Percentiles rank a stretch among this genome's conserved stretches.
Conservation (phyloP, 148 eudicot genomes). For the Silene conica region DNA sequence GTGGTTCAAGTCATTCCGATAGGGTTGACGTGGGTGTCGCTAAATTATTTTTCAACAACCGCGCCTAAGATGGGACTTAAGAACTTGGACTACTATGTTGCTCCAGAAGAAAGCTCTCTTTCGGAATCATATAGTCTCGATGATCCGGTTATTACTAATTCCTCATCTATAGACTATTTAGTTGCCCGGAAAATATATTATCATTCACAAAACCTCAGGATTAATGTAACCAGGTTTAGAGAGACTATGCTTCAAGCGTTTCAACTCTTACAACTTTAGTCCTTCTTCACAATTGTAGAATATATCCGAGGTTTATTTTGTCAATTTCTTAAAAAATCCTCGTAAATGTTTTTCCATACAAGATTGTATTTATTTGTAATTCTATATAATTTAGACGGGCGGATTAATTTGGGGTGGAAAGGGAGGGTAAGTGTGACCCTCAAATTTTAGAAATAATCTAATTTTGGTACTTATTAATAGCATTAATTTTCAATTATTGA, state of each 20-base stretch:
- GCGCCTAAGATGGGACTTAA: slow-evolving; percentile 40
- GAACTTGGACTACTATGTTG: slow-evolving; percentile 45
- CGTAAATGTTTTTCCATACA: no score
- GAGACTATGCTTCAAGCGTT: slow-evolving; percentile 13
- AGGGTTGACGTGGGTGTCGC: slow-evolving; percentile 41
- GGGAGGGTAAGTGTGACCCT: no score
- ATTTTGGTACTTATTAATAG: no score
- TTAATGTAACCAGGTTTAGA: slow-evolving; percentile 16
- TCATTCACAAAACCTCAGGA: slow-evolving; percentile 23
- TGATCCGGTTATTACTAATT: slow-evolving; percentile 28
- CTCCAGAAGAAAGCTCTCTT: slow-evolving; percentile 46
- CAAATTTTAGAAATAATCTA: no score
- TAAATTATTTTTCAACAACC: slow-evolving; percentile 36
- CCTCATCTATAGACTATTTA: slow-evolving; percentile 13
- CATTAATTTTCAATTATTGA: no score
- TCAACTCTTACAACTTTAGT: not conserved
- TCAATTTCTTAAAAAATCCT: no score
- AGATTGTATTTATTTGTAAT: no score
- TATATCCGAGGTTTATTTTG: no score
- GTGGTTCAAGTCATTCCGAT: slow-evolving; percentile 51
- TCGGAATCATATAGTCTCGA: slow-evolving; percentile 21
- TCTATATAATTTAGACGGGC: no score
- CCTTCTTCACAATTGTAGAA: no score
- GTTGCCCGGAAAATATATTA: slow-evolving; percentile 11
- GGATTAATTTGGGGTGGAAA: no score